Percentiles rank a stretch among this genome's conserved stretches.
Conservation (phyloP, 495 filamentous ascomycete genomes). For the Pseudotulostoma volvatum region DNA sequence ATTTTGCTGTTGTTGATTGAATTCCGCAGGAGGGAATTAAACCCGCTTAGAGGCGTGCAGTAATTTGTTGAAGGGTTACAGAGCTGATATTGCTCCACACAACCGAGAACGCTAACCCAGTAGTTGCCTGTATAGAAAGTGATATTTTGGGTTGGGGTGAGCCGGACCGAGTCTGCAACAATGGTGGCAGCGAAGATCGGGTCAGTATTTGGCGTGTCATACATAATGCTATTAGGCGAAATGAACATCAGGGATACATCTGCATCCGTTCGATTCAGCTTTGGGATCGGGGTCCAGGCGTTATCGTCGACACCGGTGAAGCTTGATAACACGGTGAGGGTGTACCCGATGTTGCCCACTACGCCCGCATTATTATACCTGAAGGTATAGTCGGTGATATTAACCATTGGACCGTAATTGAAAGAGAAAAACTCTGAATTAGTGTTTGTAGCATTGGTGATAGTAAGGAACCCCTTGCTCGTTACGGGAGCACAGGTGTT, state of each 20-base stretch:
- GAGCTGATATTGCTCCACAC: constrained; percentile 15
- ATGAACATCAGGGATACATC: constrained; percentile 16
- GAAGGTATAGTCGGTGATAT: constrained; percentile 9
- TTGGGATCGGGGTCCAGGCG: constrained; percentile 8
- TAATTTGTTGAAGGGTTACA: constrained; percentile 10
- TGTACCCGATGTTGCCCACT: constrained; percentile 6
- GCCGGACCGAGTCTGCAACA: too few relatives aligned
- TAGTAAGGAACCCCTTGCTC: too few relatives aligned
- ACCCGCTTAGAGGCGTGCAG: constrained; percentile 7
- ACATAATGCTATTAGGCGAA: constrained; percentile 8
- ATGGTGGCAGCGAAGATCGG: constrained; percentile 11
- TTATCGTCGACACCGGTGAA: background rate
- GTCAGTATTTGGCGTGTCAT: constrained; percentile 10
- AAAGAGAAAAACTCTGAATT: too few relatives aligned
- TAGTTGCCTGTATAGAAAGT: too few relatives aligned
- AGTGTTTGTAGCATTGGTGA: too few relatives aligned
- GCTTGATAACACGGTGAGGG: constrained; percentile 2
- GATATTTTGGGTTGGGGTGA: too few relatives aligned
- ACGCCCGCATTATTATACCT: constrained; percentile 6
- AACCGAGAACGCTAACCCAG: too few relatives aligned
- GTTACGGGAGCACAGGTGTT: too few relatives aligned
- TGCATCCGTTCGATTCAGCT: constrained; percentile 14
- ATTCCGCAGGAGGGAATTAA: background rate
- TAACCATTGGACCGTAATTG: constrained; percentile 2
- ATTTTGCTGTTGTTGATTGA: constrained; percentile 27